Conservation (phyloP, 2,329 filamentous ascomycete genomes). For the Aspergillus luchuensis region DNA sequence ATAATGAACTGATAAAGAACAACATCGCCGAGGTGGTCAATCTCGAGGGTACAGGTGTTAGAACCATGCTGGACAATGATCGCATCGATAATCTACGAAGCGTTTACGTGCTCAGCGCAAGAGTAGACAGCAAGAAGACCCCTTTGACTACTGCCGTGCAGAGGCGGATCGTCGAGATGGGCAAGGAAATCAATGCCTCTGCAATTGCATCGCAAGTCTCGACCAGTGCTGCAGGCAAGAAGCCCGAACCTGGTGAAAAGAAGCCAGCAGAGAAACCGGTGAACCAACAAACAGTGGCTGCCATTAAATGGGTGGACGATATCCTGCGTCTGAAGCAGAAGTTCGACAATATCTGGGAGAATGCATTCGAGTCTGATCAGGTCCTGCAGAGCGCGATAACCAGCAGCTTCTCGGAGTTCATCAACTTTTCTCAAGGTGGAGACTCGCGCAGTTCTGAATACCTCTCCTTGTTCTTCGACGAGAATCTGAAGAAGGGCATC, state of each 20-base stretch:
- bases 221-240: constrained; percentile 47
- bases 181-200: constrained; percentile 75
- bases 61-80: constrained; percentile 90
- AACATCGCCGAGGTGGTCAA: constrained; percentile 80
- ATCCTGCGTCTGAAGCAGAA: constrained; percentile 83
- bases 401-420: constrained; percentile 86
- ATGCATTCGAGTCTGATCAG: constrained; percentile 74
- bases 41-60: constrained; percentile 80
- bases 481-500: constrained; percentile 90
- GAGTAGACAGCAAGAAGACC: constrained; percentile 73
- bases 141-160: constrained; percentile 72
- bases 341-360: constrained; percentile 76
- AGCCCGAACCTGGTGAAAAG: constrained; percentile 52
- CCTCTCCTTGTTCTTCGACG: constrained; percentile 94
- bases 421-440: constrained; percentile 59
- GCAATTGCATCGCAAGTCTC: constrained; percentile 53
- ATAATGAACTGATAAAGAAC: constrained; percentile 74
- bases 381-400: constrained; percentile 79
- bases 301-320: constrained; percentile 94
- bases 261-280: constrained; percentile 56
- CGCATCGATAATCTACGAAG: constrained; percentile 75
- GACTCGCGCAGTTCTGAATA: constrained; percentile 85
- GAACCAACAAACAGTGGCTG: constrained; percentile 80
- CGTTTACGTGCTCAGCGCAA: constrained; percentile 74
- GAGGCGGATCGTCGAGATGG: constrained; percentile 74